These are phyloP conservation scores for Fusarium irregulare DNA, from an alignment of 2,329 filamentous ascomycete genomes.

Conservation along the genomic window DNA sequence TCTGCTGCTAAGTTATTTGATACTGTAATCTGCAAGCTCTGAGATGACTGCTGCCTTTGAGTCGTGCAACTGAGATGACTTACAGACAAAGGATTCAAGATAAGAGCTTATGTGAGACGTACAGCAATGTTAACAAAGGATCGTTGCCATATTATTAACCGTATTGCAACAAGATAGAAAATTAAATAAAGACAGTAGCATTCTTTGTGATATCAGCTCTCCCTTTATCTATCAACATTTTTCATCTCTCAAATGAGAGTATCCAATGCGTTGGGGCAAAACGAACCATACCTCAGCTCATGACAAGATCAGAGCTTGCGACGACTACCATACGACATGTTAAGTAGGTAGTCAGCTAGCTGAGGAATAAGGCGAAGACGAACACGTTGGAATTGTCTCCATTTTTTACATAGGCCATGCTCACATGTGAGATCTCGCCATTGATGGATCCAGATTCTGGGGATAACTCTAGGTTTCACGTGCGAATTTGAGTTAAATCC, in stretches of 20 bases:
- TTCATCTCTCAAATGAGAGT: neutral
- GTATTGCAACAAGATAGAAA: neutral
- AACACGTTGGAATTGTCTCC: conserved; percentile 9
- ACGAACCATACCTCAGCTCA: conserved; percentile 37
- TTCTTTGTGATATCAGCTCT: neutral
- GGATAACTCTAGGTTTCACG: conserved; percentile 8
- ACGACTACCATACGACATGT: neutral
- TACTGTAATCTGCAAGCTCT: neutral
- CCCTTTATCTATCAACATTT: conserved; percentile 12
- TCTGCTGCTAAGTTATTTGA: neutral
- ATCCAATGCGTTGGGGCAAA: conserved; percentile 20
- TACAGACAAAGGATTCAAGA: neutral
- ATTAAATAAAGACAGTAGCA: neutral
- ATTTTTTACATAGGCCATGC: neutral
- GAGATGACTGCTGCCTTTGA: neutral
- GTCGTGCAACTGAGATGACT: neutral
- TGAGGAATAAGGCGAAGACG: conserved; percentile 10
- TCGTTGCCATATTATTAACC: neutral
- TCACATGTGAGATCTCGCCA: conserved; percentile 3
- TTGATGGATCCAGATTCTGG: neutral
- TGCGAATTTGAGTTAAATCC: neutral
- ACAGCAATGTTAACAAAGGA: too few species aligned
- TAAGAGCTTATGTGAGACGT: neutral
- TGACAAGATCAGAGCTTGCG: conserved; percentile 13
- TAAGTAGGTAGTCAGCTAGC: neutral